These are phyloP conservation scores for Venturia aucupariae DNA, from an alignment of 2,329 filamentous ascomycete genomes.

Conservation along the genomic window DNA sequence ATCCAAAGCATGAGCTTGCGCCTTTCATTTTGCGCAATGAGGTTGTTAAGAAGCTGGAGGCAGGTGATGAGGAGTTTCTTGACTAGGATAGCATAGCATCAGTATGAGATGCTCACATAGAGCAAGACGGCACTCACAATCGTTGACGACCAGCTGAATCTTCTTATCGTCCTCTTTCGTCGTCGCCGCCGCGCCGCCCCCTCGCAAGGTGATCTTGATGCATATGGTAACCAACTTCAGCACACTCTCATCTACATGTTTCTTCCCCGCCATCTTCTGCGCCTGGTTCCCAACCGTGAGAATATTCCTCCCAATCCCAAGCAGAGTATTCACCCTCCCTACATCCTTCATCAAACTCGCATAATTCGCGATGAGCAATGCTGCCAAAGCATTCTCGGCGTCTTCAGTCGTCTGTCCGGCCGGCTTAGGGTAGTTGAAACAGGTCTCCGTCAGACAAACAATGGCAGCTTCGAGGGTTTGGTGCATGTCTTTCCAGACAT, in stretches of 20 bases:
- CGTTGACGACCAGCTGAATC: conserved; percentile 56
- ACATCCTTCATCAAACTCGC: conserved; percentile 51
- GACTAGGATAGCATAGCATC: neutral
- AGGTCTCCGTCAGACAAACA: conserved; percentile 51
- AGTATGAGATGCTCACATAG: neutral
- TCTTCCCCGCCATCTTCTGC: conserved; percentile 53
- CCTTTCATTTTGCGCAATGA: conserved; percentile 56
- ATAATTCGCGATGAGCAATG: conserved; percentile 44
- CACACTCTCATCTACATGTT: conserved; percentile 51
- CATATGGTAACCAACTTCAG: conserved; percentile 54
- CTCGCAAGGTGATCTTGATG: conserved; percentile 53
- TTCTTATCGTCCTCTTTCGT: conserved; percentile 47
- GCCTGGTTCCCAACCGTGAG: conserved; percentile 51
- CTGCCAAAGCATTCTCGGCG: neutral
- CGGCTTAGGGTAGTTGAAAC: conserved; percentile 44
- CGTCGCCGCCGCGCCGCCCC: conserved; percentile 34
- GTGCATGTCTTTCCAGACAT: conserved; percentile 52
- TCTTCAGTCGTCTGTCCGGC: neutral
- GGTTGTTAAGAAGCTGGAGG: conserved; percentile 58
- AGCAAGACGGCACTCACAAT: conserved; percentile 35
- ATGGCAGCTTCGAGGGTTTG: conserved; percentile 50
- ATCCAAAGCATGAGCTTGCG: conserved; percentile 57
- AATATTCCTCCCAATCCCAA: conserved; percentile 53
- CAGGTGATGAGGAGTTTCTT: conserved; percentile 55
- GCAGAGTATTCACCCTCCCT: conserved; percentile 52